phyloP scores from a whole-genome alignment of 192 early-diverging fungal genomes.

The Haplosporangium gracile region DNA sequence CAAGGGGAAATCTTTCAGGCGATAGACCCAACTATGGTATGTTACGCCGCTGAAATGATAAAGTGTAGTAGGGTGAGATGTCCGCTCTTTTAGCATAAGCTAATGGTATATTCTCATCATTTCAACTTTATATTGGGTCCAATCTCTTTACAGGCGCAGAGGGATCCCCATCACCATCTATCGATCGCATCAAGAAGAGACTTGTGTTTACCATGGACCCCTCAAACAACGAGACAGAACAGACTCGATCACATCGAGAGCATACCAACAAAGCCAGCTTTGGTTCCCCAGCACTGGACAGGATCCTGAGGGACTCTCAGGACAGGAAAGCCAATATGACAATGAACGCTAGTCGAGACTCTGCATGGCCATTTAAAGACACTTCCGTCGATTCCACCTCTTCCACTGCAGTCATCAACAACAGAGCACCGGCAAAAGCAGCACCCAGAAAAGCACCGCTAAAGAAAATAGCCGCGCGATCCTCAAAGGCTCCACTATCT shows the following conservation, averaged over 20 bases:
- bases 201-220: constrained; percentile 7
- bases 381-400: neutral
- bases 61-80: no score
- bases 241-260: neutral
- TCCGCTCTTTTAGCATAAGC: neutral
- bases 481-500: neutral
- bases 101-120: no score
- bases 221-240: neutral
- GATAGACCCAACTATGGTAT: neutral
- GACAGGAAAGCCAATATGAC: neutral
- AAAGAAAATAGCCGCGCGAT: neutral
- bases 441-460: neutral
- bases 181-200: constrained; percentile 8
- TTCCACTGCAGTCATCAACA: neutral
- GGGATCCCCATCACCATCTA: constrained; percentile 16
- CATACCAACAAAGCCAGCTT: neutral
- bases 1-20: neutral
- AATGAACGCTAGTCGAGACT: neutral
- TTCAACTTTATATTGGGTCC: neutral
- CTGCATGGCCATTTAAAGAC: neutral
- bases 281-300: constrained; percentile 19
- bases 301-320: neutral
- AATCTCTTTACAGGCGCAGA: neutral
- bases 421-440: neutral
- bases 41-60: no score